Conservation (phyloP, 768 basidiomycete species). For the Lactarius hatsudake region DNA sequence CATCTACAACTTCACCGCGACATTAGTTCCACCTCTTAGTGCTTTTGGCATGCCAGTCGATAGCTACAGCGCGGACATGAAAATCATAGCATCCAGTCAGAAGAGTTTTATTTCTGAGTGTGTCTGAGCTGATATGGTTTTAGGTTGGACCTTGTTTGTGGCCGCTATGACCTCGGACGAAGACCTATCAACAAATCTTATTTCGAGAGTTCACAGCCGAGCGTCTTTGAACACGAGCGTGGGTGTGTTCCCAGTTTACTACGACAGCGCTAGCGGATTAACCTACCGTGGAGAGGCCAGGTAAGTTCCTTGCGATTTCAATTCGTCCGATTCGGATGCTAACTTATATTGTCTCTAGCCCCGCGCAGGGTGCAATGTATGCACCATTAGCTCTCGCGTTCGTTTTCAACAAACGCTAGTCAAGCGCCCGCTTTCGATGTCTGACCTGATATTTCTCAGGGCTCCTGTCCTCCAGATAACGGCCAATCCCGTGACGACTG, state of each 20-base stretch:
- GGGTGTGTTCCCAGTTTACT: constrained; percentile 14
- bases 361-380: constrained; percentile 29
- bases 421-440: neutral
- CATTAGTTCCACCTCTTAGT: neutral
- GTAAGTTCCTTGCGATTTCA: constrained; percentile 1
- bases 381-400: constrained; percentile 29
- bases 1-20: neutral
- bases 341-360: constrained; percentile 13
- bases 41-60: constrained; percentile 20
- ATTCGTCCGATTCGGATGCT: neutral
- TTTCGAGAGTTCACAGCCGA: constrained; percentile 11
- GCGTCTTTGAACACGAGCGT: constrained; percentile 8
- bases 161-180: constrained; percentile 11
- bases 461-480: constrained; percentile 1
- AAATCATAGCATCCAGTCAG: neutral
- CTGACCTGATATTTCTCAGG: neutral
- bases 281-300: constrained; percentile 13
- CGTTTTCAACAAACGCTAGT: neutral
- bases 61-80: neutral
- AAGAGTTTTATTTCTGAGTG: neutral
- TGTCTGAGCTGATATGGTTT: neutral
- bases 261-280: constrained; percentile 1
- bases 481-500: neutral
- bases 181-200: constrained; percentile 7
- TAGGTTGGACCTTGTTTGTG: constrained; percentile 20